A percentile compares a stretch with the other conserved stretches of the same genome.
These are phyloP conservation scores for Solanum paucissectum DNA, from an alignment of 257 asterid species.

Conservation along the genomic window DNA sequence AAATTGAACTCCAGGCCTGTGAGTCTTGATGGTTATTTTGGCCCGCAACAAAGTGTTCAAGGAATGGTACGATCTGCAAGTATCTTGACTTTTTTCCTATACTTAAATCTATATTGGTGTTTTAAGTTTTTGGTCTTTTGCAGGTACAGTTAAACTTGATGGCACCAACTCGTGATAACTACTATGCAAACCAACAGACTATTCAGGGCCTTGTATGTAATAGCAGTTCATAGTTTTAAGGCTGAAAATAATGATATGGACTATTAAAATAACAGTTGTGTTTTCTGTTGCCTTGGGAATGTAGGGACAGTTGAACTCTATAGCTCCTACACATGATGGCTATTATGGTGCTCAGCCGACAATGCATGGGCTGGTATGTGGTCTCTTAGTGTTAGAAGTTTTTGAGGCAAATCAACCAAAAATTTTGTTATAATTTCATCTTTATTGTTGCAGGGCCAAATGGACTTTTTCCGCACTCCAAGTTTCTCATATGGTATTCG, in stretches of 20 bases:
- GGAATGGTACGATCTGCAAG: constrained; percentile 58
- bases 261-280: background rate
- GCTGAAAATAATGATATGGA: background rate
- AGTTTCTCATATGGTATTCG: constrained; percentile 64
- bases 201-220: constrained; percentile 80
- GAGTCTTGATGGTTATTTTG: constrained; percentile 67
- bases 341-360: constrained; percentile 68
- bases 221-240: background rate
- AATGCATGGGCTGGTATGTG: constrained; percentile 72
- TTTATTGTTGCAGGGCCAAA: constrained; percentile 62
- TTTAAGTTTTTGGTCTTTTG: constrained; percentile 14
- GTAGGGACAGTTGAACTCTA: constrained; percentile 88
- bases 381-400: background rate
- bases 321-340: constrained; percentile 79
- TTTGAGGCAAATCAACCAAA: background rate
- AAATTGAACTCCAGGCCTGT: constrained; percentile 67
- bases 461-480: constrained; percentile 83
- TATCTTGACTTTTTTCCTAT: background rate
- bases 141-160: constrained; percentile 72
- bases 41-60: constrained; percentile 62
- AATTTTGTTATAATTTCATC: constrained; percentile 1
- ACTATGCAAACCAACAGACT: constrained; percentile 67
- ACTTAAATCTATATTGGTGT: background rate
- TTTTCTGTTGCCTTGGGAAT: constrained; percentile 10
- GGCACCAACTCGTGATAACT: constrained; percentile 86